These are phyloP conservation scores for Cercis canadensis DNA, from an alignment of 306 rosid genomes.

Conservation along the genomic window DNA sequence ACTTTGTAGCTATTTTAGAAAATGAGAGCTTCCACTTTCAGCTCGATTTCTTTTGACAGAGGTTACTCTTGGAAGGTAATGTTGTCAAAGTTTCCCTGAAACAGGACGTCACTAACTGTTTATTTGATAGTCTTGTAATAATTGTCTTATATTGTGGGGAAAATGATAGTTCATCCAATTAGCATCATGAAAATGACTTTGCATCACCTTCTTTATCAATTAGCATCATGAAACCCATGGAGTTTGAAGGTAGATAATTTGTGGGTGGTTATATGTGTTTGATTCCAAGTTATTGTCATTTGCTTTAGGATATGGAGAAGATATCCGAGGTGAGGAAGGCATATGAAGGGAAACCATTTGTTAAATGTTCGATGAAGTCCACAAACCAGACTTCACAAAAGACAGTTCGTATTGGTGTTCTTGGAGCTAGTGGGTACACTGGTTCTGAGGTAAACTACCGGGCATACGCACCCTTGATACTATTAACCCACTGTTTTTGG, in stretches of 20 bases:
- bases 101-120: neutral
- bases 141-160: neutral
- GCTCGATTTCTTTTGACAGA: constrained; percentile 42
- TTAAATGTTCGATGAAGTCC: constrained; percentile 61
- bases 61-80: constrained; percentile 49
- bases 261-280: neutral
- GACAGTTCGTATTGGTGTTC: constrained; percentile 82
- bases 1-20: constrained; percentile 4
- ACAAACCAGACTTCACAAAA: constrained; percentile 51
- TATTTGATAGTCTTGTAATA: neutral
- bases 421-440: constrained; percentile 99
- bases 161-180: neutral
- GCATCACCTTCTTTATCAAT: too few relatives aligned
- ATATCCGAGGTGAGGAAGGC: constrained; percentile 41
- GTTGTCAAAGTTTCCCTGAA: neutral
- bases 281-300: neutral
- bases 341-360: constrained; percentile 51
- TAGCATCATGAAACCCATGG: neutral
- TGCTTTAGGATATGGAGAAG: constrained; percentile 41
- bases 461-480: neutral
- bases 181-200: too few relatives aligned
- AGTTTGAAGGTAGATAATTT: neutral
- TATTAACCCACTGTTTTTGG: neutral
- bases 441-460: constrained; percentile 81
- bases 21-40: constrained; percentile 53